phyloP scores from a whole-genome alignment of 2,329 filamentous ascomycete species.

The Xylaria sp. region DNA sequence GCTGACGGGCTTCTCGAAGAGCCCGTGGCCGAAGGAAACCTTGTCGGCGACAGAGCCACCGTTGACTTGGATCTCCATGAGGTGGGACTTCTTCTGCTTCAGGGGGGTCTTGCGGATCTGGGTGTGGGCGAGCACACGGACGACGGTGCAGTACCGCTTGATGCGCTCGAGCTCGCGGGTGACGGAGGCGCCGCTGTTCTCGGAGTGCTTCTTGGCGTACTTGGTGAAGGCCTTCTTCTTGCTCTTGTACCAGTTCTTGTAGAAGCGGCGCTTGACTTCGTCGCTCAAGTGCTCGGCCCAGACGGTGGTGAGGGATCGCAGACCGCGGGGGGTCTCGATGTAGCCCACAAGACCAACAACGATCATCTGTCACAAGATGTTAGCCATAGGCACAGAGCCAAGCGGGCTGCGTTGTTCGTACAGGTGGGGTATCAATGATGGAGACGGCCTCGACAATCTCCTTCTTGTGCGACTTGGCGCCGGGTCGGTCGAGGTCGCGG shows the following conservation, averaged over 20 bases:
- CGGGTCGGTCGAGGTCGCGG: slow-evolving; percentile 97
- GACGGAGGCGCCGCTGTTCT: slow-evolving; percentile 89
- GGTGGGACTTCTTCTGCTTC: slow-evolving; percentile 99
- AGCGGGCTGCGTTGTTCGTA: slow-evolving; percentile 88
- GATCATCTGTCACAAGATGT: slow-evolving; percentile 87
- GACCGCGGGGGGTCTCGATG: slow-evolving; percentile 99
- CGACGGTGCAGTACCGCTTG: slow-evolving; percentile 99
- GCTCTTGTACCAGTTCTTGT: slow-evolving; percentile 99
- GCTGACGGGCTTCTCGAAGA: slow-evolving; percentile 99
- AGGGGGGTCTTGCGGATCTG: slow-evolving; percentile 99
- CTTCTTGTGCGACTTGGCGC: slow-evolving; percentile 99
- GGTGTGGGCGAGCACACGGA: slow-evolving; percentile 98
- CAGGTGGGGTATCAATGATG: slow-evolving; percentile 92
- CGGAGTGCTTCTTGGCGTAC: slow-evolving; percentile 99
- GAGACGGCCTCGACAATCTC: slow-evolving; percentile 90
- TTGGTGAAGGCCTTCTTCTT: slow-evolving; percentile 99
- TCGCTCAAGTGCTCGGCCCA: slow-evolving; percentile 99
- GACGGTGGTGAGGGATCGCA: slow-evolving; percentile 98
- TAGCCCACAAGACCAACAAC: slow-evolving; percentile 99
- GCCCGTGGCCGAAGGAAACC: slow-evolving; percentile 92
- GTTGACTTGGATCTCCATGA: slow-evolving; percentile 99
- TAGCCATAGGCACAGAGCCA: slow-evolving; percentile 79
- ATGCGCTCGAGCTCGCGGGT: slow-evolving; percentile 99
- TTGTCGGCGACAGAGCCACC: slow-evolving; percentile 95
- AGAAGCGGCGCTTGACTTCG: slow-evolving; percentile 99